phyloP scores from a whole-genome alignment of 441 rosid species.

The Aquilaria agallochum region DNA sequence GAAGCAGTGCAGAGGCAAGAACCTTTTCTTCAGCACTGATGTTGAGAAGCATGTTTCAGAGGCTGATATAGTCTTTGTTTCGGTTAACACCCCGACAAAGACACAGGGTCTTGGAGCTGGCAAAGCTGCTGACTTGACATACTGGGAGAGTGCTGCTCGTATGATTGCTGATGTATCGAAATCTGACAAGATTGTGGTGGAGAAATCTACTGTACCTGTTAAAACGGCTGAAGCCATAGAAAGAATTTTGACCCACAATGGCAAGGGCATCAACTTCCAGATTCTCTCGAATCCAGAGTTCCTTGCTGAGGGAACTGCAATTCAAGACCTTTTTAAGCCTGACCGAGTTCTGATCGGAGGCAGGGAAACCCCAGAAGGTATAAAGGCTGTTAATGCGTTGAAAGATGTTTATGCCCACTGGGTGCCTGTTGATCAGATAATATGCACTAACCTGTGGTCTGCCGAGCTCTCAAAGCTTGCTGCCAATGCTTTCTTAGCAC shows the following conservation, averaged over 20 bases:
- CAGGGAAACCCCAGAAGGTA: slow-evolving; percentile 51
- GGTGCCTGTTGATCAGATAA: slow-evolving; percentile 51
- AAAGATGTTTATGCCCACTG: slow-evolving; percentile 65
- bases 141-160: slow-evolving; percentile 78
- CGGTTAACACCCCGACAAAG: slow-evolving; percentile 70
- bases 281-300: slow-evolving; percentile 64
- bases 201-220: slow-evolving; percentile 65
- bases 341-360: slow-evolving; percentile 71
- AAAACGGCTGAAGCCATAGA: slow-evolving; percentile 72
- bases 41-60: slow-evolving; percentile 55
- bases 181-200: slow-evolving; percentile 59
- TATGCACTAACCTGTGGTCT: slow-evolving; percentile 67
- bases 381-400: slow-evolving; percentile 41
- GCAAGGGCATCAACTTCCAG: slow-evolving; percentile 59
- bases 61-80: slow-evolving; percentile 55
- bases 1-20: slow-evolving; percentile 45
- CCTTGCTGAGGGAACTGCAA: slow-evolving; percentile 74
- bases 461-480: slow-evolving; percentile 68
- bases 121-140: slow-evolving; percentile 65
- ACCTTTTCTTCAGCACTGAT: slow-evolving; percentile 46
- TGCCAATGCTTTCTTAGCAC: slow-evolving; percentile 66
- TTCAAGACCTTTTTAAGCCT: slow-evolving; percentile 45
- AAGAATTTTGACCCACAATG: slow-evolving; percentile 57
- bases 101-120: slow-evolving; percentile 73
- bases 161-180: slow-evolving; percentile 69